Conservation (phyloP, 2,329 filamentous ascomycete species). For the Fusarium tuaranense region DNA sequence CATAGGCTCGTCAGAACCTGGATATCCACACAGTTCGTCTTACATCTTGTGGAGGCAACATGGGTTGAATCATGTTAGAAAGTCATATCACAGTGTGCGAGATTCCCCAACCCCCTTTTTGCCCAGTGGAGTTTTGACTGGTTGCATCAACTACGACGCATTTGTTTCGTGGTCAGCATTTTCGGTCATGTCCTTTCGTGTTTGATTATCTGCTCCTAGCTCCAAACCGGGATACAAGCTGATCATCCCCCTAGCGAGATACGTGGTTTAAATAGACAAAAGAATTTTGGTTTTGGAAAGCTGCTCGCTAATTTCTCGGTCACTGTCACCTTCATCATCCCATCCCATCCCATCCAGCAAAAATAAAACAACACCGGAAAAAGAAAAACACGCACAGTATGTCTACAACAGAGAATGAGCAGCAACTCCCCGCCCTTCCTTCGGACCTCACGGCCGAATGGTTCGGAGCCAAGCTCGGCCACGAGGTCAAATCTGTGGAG, state of each 20-base stretch:
- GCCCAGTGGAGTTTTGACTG: background rate
- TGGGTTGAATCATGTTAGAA: background rate
- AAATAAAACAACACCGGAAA: background rate
- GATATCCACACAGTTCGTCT: background rate
- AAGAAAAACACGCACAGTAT: constrained; percentile 6
- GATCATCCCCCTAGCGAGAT: background rate
- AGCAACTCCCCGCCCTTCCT: constrained; percentile 37
- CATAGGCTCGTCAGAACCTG: background rate
- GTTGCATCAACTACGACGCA: background rate
- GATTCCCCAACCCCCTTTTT: background rate
- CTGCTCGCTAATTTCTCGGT: background rate
- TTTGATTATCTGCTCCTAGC: background rate
- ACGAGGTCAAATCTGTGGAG: constrained; percentile 36
- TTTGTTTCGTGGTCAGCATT: background rate
- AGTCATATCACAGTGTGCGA: background rate
- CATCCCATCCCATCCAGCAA: background rate
- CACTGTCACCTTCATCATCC: background rate
- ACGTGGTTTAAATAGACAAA: background rate
- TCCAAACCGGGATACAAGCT: background rate
- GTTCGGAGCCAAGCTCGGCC: constrained; percentile 37
- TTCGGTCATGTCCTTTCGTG: background rate
- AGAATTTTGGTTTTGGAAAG: background rate
- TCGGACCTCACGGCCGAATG: constrained; percentile 39
- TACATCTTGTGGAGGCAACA: background rate
- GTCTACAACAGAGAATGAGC: background rate